Evolutionary conservation across 2,329 filamentous ascomycete species (phyloP).

Genomic region (Cytospora paraplurivora): DNA sequence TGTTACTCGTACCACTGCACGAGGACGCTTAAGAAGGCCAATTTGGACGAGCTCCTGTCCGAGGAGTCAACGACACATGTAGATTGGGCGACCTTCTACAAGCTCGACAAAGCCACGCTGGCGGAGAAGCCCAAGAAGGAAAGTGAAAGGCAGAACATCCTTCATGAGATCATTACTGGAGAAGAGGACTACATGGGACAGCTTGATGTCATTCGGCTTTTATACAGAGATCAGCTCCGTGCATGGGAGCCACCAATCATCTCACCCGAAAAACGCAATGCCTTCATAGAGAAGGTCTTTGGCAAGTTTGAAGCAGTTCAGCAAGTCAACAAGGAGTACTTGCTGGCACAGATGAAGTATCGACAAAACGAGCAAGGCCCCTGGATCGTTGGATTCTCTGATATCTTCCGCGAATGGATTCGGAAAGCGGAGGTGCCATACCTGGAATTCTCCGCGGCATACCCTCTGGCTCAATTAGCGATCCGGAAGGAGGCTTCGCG

Average conservation of each 20-base stretch:
- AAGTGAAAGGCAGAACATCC: slow-evolving; percentile 85
- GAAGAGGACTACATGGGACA: slow-evolving; percentile 91
- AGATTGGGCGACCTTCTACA: slow-evolving; percentile 91
- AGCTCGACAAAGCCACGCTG: slow-evolving; percentile 74
- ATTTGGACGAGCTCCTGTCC: slow-evolving; percentile 72
- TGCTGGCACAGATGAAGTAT: slow-evolving; percentile 93
- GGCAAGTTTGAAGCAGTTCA: slow-evolving; percentile 88
- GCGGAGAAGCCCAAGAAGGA: slow-evolving; percentile 80
- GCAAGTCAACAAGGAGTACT: slow-evolving; percentile 87
- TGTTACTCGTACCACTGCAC: slow-evolving; percentile 96
- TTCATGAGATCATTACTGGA: slow-evolving; percentile 93
- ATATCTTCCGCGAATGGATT: slow-evolving; percentile 98
- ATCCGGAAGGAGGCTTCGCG: slow-evolving; percentile 82
- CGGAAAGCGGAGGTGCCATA: slow-evolving; percentile 88
- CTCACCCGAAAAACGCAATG: slow-evolving; percentile 72
- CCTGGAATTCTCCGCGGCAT: slow-evolving; percentile 87
- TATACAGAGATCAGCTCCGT: slow-evolving; percentile 82
- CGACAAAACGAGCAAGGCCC: slow-evolving; percentile 95
- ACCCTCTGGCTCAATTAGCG: slow-evolving; percentile 79
- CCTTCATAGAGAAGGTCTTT: slow-evolving; percentile 84
- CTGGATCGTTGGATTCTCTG: slow-evolving; percentile 91
- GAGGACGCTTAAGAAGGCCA: slow-evolving; percentile 91
- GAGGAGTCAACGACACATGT: slow-evolving; percentile 69
- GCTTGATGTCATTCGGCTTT: slow-evolving; percentile 77
- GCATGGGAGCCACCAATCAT: slow-evolving; percentile 79